Evolutionary conservation across 306 rosid genomes (phyloP).

Genomic region (Acacia confusa): DNA sequence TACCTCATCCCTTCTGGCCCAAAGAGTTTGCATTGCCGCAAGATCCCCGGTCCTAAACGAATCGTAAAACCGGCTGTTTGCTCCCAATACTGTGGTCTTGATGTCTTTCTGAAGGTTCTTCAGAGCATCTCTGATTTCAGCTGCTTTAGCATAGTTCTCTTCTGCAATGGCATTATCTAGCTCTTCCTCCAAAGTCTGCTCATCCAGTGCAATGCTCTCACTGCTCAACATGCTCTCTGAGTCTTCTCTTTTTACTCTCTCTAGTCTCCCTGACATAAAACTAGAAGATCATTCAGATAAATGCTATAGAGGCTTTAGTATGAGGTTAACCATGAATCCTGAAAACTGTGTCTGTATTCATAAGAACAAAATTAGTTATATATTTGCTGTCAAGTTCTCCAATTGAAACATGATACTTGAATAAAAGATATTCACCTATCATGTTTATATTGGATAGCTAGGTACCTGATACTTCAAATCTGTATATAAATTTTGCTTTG

Average conservation of each 20-base stretch:
- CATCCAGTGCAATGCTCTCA: conserved; percentile 58
- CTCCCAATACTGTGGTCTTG: conserved; percentile 50
- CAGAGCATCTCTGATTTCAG: conserved; percentile 75
- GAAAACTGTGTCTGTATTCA: conserved; percentile 19
- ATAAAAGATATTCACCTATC: not conserved
- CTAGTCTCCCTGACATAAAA: conserved; percentile 35
- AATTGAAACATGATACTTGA: not conserved
- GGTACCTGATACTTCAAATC: not conserved
- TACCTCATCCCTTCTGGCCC: conserved; percentile 69
- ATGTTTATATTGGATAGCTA: not conserved
- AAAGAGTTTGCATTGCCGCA: conserved; percentile 81
- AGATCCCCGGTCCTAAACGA: conserved; percentile 75
- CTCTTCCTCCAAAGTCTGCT: conserved; percentile 61
- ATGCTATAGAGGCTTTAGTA: conserved; percentile 32
- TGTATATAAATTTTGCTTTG: not conserved
- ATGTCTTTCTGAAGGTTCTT: conserved; percentile 62
- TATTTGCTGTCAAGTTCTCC: not conserved
- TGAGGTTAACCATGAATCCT: not conserved
- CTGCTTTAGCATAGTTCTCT: conserved; percentile 84
- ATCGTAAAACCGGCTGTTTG: conserved; percentile 71
- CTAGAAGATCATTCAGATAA: conserved; percentile 34
- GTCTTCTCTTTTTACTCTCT: conserved; percentile 57
- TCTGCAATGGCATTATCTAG: conserved; percentile 72
- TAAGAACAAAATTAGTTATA: not conserved
- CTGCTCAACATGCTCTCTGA: conserved; percentile 48